Evolutionary conservation across 208 protist species (phyloP).

Genomic region (Acanthamoeba triangularis): DNA sequence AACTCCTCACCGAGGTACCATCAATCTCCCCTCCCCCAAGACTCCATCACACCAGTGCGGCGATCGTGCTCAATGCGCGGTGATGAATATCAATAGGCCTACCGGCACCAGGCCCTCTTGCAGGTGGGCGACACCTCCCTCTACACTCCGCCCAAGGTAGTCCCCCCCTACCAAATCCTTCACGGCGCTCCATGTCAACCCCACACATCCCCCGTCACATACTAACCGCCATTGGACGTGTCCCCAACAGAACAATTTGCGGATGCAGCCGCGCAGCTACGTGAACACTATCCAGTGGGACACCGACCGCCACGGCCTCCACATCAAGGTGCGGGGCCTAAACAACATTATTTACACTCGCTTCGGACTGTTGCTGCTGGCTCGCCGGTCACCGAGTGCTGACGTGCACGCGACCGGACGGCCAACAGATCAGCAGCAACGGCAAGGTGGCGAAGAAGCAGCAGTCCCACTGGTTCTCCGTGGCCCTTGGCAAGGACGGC

Average conservation of each 20-base stretch:
- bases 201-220: too few species aligned
- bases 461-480: slow-evolving; percentile 24
- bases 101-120: background rate
- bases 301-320: background rate
- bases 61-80: too few species aligned
- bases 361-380: background rate
- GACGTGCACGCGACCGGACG: background rate
- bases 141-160: background rate
- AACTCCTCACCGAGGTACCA: background rate
- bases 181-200: too few species aligned
- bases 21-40: background rate
- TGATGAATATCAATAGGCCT: background rate
- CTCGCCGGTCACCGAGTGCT: background rate
- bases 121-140: background rate
- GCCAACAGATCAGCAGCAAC: background rate
- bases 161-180: background rate
- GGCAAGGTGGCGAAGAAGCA: background rate
- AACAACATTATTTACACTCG: background rate
- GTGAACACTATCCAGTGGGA: background rate
- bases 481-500: background rate
- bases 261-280: background rate
- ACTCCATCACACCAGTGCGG: background rate
- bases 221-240: background rate
- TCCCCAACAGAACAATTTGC: background rate
- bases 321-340: background rate